Percentiles rank a stretch among this genome's conserved stretches.
Conservation (phyloP, 1,139 yeast species). For the Candida pseudoviswanathii region DNA sequence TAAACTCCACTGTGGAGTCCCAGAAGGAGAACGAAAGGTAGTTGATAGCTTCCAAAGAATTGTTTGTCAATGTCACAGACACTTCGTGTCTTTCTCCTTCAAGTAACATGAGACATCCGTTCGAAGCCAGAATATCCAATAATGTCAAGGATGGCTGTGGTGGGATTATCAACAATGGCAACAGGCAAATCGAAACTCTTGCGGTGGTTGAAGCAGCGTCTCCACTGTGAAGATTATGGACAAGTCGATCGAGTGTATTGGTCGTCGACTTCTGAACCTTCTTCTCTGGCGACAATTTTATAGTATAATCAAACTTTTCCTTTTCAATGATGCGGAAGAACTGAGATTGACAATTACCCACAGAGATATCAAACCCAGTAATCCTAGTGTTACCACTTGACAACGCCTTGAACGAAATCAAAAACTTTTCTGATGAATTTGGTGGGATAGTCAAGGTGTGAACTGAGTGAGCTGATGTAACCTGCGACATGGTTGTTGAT, state of each 20-base stretch:
- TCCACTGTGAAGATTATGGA: conserved; percentile 23
- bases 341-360: conserved; percentile 34
- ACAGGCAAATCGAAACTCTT: conserved; percentile 22
- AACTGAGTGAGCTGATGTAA: neutral
- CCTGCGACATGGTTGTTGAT: neutral
- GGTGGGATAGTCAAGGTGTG: conserved; percentile 26
- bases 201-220: conserved; percentile 14
- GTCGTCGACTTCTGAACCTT: neutral
- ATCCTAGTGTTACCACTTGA: conserved; percentile 33
- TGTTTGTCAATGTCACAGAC: conserved; percentile 56
- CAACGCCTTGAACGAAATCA: conserved; percentile 39
- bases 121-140: conserved; percentile 54
- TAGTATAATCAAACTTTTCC: conserved; percentile 20
- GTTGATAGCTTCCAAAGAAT: conserved; percentile 57
- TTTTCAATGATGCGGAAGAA: conserved; percentile 33
- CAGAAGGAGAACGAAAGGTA: conserved; percentile 62
- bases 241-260: conserved; percentile 19
- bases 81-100: conserved; percentile 72
- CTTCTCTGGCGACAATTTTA: neutral
- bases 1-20: conserved; percentile 74
- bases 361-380: conserved; percentile 31
- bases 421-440: conserved; percentile 31
- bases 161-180: conserved; percentile 49
- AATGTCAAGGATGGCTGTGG: conserved; percentile 69
- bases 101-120: conserved; percentile 73